Evolutionary conservation across 2,329 filamentous ascomycete genomes (phyloP).

Genomic region (Pyrenochaeta sp.): DNA sequence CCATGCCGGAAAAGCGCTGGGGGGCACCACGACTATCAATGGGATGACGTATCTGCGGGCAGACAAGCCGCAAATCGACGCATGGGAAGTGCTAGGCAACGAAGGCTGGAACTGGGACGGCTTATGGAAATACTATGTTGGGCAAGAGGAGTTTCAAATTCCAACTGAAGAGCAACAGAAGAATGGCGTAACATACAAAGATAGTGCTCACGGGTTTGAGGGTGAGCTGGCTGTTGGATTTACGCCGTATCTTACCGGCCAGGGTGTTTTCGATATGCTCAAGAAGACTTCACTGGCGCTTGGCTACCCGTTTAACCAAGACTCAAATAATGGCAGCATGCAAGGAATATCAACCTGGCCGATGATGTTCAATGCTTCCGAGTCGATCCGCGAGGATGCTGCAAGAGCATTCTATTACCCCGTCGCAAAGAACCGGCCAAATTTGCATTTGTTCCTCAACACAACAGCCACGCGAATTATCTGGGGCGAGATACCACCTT

Average conservation of each 20-base stretch:
- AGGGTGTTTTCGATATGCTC: conserved; percentile 38
- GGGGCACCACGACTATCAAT: conserved; percentile 56
- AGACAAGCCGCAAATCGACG: conserved; percentile 43
- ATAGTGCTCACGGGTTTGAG: conserved; percentile 26
- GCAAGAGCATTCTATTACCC: conserved; percentile 60
- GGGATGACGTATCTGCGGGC: conserved; percentile 50
- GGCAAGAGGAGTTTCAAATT: conserved; percentile 34
- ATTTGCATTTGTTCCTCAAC: conserved; percentile 55
- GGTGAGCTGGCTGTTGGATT: conserved; percentile 41
- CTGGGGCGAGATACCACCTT: conserved; percentile 34
- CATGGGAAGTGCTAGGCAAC: conserved; percentile 46
- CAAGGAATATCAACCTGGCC: conserved; percentile 56
- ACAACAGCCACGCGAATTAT: conserved; percentile 53
- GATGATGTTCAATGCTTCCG: conserved; percentile 51
- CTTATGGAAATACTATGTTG: conserved; percentile 38
- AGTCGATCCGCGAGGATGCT: conserved; percentile 56
- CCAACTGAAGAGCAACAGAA: conserved; percentile 24
- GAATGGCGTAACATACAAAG: conserved; percentile 36
- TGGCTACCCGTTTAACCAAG: conserved; percentile 51
- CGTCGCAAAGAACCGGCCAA: conserved; percentile 47
- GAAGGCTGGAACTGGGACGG: conserved; percentile 44
- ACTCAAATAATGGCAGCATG: conserved; percentile 56
- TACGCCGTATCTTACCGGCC: conserved; percentile 33
- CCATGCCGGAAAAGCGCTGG: conserved; percentile 54
- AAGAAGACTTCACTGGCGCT: conserved; percentile 48